Evolutionary conservation across 148 eudicot genomes (phyloP).

Genomic region (Vaccinium darrowii): DNA sequence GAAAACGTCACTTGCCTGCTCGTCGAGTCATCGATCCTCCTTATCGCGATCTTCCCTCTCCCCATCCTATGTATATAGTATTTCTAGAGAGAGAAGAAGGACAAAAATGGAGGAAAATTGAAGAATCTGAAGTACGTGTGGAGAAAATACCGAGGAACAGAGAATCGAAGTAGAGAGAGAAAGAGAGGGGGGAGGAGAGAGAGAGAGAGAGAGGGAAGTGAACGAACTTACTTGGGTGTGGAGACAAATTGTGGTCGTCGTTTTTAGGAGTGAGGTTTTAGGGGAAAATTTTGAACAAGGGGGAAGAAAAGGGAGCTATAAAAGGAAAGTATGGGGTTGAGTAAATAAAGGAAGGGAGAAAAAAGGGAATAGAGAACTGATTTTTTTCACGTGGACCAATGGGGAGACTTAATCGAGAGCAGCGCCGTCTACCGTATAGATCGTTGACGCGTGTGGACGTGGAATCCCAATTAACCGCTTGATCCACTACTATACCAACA

Average conservation of each 20-base stretch:
- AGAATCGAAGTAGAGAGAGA: conserved; percentile 14
- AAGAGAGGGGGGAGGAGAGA: not conserved
- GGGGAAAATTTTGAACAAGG: conserved; percentile 6
- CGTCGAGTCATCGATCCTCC: conserved; percentile 63
- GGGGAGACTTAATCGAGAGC: not conserved
- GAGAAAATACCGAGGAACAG: not conserved
- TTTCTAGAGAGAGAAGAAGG: not conserved
- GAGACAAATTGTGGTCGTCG: conserved; percentile 14
- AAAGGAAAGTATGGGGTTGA: not conserved
- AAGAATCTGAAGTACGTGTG: not conserved
- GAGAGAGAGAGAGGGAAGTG: not conserved
- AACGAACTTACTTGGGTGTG: not conserved
- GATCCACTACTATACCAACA: not conserved
- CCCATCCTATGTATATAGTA: conserved; percentile 30
- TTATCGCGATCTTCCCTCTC: conserved; percentile 61
- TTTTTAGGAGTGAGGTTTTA: not conserved
- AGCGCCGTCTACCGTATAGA: conserved; percentile 13
- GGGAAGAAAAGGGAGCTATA: conserved; percentile 2
- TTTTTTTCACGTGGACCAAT: conserved; percentile 15
- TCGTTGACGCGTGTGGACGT: conserved; percentile 15
- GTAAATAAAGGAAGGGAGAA: not conserved
- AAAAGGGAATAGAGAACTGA: not conserved
- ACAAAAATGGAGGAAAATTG: not conserved
- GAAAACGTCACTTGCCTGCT: conserved; percentile 68
- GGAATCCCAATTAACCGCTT: not conserved